Conservation (phyloP, 2,329 filamentous ascomycete genomes). For the Acephala macrosclerotiorum region DNA sequence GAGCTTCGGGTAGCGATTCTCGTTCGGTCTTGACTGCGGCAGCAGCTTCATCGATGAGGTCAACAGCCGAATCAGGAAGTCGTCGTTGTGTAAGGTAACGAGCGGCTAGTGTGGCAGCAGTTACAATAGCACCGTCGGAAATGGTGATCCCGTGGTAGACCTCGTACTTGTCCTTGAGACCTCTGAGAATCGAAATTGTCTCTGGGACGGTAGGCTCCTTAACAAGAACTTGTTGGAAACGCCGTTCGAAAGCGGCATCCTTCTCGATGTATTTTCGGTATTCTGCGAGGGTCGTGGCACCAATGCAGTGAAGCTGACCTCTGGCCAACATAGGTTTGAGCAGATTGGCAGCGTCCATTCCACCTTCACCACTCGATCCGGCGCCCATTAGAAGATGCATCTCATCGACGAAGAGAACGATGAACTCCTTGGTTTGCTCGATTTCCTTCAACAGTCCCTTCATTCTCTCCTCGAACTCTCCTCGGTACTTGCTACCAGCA, state of each 20-base stretch:
- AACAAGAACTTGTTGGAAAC: constrained; percentile 97
- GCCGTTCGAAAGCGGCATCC: constrained; percentile 95
- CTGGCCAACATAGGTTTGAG: constrained; percentile 98
- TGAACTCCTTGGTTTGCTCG: constrained; percentile 91
- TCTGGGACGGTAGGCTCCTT: constrained; percentile 91
- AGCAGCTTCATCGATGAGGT: constrained; percentile 94
- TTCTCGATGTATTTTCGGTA: constrained; percentile 99
- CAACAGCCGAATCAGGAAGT: constrained; percentile 95
- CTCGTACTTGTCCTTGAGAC: constrained; percentile 97
- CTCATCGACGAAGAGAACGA: constrained; percentile 97
- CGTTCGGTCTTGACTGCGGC: constrained; percentile 95
- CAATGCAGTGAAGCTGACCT: constrained; percentile 96
- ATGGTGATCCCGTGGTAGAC: constrained; percentile 98
- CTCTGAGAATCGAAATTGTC: constrained; percentile 97
- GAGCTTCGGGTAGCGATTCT: constrained; percentile 94
- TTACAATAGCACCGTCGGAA: constrained; percentile 89
- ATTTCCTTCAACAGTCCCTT: constrained; percentile 99
- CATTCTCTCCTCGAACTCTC: constrained; percentile 99
- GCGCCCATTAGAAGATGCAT: constrained; percentile 99
- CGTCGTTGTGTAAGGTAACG: constrained; percentile 91
- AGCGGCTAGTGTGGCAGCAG: constrained; percentile 88
- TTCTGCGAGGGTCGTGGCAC: constrained; percentile 92
- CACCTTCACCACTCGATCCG: constrained; percentile 91
- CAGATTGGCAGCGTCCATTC: constrained; percentile 98
- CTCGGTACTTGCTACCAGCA: constrained; percentile 96